Evolutionary conservation across 2,329 filamentous ascomycete species (phyloP), one percentile per base, ranked within the genome.

Genomic region (Fusarium vanettenii): DNA sequence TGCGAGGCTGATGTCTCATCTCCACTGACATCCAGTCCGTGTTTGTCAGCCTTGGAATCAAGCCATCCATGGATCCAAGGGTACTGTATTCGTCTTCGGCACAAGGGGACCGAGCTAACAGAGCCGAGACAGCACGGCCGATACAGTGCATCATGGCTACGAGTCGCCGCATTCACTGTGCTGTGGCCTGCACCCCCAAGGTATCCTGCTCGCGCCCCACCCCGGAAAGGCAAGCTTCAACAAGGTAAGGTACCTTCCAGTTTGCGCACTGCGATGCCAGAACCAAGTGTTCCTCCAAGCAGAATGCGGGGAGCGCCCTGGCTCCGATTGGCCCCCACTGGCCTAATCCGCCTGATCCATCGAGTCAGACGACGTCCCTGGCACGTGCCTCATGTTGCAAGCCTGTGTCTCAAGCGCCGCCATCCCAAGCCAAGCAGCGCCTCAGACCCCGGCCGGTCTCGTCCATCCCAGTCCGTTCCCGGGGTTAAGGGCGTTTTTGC

Each of bases 321-420:
- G 60, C 75, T 79, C 77, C 77, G 73, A 79, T 79, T 78, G 76
- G 77, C 48, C 75, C 56, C 77, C 71, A 78, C 77, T 29, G 67
- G 55, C 60, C 35, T 41, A 71, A 73, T 76, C 78, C 78, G 77
- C 78, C 76, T 79, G 78, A 79, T 79, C 77, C 75, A 76, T 77
- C 71, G 65, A 79, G 78, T 79, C 78, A 79, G 78, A 79, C 78
- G 78, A 79, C 78, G 73, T 76, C 75, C 76, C 78, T 76, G 71
- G 78, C 78, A 79, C 78, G 78, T 79, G 78, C 78, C 75, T 69
- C 45, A 41, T 60, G 56, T 77, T 69, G 62, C 69, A 70, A 67
- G 69, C 66, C 64, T 63, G 61, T 77, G 74, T 77, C 72, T 76
- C 74, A 75, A 73, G 68, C 64, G 43, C 72, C 60, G 48, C 55